Percentiles rank a stretch among this genome's conserved stretches.
Evolutionary conservation across 305 asterid species (phyloP).

Genomic region (Rubia tinctorum): DNA sequence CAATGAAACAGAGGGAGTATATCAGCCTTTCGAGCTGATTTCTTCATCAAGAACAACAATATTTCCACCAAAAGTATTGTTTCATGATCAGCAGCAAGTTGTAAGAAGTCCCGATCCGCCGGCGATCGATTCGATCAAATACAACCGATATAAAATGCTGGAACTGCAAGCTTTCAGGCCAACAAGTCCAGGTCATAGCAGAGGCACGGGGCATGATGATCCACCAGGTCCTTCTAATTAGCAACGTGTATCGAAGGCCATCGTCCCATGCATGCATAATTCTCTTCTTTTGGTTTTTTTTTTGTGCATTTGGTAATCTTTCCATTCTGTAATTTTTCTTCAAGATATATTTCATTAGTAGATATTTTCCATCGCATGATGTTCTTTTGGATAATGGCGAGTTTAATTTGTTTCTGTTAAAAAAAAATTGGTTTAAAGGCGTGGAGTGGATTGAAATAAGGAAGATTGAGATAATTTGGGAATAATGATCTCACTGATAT

Average conservation of each 20-base stretch:
- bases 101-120: slow-evolving; percentile 21
- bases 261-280: not conserved
- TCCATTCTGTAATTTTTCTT: not conserved
- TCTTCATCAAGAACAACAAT: slow-evolving; percentile 16
- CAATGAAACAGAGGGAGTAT: no score
- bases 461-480: no score
- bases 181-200: slow-evolving; percentile 57
- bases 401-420: not conserved
- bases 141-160: slow-evolving; percentile 38
- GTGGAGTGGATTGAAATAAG: not conserved
- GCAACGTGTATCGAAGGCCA: not conserved
- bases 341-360: not conserved
- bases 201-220: slow-evolving; percentile 64
- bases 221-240: slow-evolving; percentile 43
- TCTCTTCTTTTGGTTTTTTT: not conserved
- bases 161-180: slow-evolving; percentile 43
- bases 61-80: slow-evolving; percentile 4
- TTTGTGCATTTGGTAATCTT: not conserved
- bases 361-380: not conserved
- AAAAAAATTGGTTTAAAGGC: not conserved
- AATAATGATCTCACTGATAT: no score
- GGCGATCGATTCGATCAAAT: not conserved
- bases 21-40: slow-evolving; percentile 22
- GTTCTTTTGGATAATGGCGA: not conserved
- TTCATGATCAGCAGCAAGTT: slow-evolving; percentile 14